These are phyloP conservation scores for Xylaria sp. DNA, from an alignment of 2,329 filamentous ascomycete species.

Conservation along the genomic window DNA sequence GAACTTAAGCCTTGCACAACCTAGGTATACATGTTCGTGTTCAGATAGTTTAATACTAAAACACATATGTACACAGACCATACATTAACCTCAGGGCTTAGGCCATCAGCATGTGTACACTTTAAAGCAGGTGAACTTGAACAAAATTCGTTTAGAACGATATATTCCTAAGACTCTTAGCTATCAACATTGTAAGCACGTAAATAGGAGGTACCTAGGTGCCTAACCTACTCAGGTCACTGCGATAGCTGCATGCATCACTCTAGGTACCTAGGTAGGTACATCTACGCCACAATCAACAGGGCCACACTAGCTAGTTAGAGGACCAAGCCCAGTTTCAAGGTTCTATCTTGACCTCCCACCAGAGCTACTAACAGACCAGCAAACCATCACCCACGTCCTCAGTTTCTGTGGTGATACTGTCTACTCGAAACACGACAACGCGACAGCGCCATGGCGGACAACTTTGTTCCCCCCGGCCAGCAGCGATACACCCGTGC, in stretches of 20 bases:
- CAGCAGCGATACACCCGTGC: constrained; percentile 89
- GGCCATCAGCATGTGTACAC: too few species aligned
- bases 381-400: not conserved
- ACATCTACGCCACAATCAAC: not conserved
- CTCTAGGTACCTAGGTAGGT: not conserved
- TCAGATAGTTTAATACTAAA: too few species aligned
- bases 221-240: not conserved
- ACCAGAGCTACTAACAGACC: not conserved
- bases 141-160: too few species aligned
- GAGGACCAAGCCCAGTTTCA: too few species aligned
- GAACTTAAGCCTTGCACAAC: not conserved
- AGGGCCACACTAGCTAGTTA: too few species aligned
- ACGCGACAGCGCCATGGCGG: constrained; percentile 44
- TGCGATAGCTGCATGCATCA: constrained; percentile 15
- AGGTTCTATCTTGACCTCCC: too few species aligned
- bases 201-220: not conserved
- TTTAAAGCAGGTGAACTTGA: too few species aligned
- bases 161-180: too few species aligned
- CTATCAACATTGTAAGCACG: not conserved
- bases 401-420: not conserved
- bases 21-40: too few species aligned
- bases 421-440: not conserved
- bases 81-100: too few species aligned
- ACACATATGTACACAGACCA: too few species aligned
- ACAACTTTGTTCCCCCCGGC: constrained; percentile 72